phyloP scores from a whole-genome alignment of 805 yeast genomes.

The Debaryomyces hansenii region DNA sequence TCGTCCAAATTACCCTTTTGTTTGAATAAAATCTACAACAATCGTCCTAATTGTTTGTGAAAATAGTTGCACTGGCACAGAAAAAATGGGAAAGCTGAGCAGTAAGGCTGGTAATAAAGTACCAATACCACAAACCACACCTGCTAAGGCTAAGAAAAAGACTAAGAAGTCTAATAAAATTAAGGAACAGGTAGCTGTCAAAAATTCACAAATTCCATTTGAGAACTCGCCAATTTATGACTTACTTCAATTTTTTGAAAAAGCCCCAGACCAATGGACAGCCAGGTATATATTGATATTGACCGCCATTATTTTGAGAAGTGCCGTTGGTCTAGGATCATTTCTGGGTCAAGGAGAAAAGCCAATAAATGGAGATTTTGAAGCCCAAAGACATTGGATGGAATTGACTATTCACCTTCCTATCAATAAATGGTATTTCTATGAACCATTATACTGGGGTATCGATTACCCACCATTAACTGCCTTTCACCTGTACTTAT shows the following conservation, averaged over 20 bases:
- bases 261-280: constrained; percentile 88
- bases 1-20: too few species aligned
- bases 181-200: neutral
- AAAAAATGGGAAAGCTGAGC: neutral
- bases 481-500: constrained; percentile 83
- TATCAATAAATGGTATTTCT: constrained; percentile 78
- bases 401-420: constrained; percentile 83
- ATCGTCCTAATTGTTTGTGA: too few species aligned
- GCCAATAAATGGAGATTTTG: constrained; percentile 94
- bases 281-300: constrained; percentile 75
- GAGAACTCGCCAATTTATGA: constrained; percentile 67
- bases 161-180: neutral
- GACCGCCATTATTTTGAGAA: constrained; percentile 71
- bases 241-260: constrained; percentile 73
- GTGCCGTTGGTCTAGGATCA: constrained; percentile 87
- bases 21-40: too few species aligned
- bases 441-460: constrained; percentile 92
- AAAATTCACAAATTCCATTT: constrained; percentile 9
- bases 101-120: neutral
- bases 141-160: neutral
- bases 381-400: constrained; percentile 98
- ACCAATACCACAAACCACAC: neutral
- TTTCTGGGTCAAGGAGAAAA: constrained; percentile 71
- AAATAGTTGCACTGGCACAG: too few species aligned
- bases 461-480: constrained; percentile 96